Evolutionary conservation across 352 stramenopile genomes (phyloP).

Genomic region (Aphanomyces stellatus): DNA sequence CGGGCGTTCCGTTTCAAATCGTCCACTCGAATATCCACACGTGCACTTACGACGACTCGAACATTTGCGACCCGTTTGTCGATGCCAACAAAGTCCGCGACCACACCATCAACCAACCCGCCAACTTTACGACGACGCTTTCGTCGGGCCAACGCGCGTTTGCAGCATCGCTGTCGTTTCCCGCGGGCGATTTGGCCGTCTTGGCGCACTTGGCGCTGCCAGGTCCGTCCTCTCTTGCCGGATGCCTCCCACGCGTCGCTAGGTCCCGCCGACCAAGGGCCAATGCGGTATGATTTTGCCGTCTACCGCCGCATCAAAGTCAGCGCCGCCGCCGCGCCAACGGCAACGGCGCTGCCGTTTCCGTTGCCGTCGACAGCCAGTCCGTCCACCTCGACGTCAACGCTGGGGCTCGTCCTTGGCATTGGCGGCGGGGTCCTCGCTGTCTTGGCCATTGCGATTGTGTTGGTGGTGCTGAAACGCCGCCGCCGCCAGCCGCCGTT

Average conservation of each 20-base stretch:
- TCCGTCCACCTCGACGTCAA: not conserved
- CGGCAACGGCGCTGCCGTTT: not conserved
- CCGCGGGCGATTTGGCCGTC: not conserved
- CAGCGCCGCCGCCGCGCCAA: not conserved
- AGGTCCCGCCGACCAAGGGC: not conserved
- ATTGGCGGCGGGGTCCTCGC: not conserved
- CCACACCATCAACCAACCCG: not conserved
- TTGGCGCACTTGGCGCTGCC: not conserved
- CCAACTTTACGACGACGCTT: not conserved
- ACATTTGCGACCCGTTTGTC: not conserved
- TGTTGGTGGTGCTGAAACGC: not conserved
- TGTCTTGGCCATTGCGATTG: not conserved
- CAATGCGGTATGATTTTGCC: not conserved
- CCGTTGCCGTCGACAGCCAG: too few relatives aligned
- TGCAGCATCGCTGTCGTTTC: not conserved
- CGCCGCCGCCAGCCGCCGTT: not conserved
- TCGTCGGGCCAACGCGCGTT: not conserved
- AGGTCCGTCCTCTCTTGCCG: not conserved
- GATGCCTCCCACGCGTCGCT: not conserved
- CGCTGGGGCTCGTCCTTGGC: not conserved
- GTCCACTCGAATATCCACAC: not conserved
- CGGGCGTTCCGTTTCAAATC: too few relatives aligned
- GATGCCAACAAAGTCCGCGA: not conserved
- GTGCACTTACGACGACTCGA: not conserved
- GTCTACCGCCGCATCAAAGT: not conserved